Base-by-base conservation (phyloP, 208 protist species). In the Leishmania aethiopica region DNA sequence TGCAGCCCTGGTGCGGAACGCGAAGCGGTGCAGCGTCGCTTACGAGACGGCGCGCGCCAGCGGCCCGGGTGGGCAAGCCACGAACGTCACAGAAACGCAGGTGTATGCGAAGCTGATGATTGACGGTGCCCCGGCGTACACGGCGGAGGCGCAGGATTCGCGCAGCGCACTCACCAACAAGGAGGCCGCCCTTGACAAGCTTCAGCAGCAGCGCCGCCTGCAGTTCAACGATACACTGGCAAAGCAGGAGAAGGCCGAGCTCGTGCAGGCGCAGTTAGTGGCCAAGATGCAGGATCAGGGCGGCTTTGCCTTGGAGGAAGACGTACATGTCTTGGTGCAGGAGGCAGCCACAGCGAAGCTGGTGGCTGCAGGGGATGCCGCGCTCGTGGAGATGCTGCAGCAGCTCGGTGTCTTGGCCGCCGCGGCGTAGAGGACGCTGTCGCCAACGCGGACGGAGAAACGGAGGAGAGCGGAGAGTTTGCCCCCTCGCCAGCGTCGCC, bases 71-170 rank as follows among this genome's bases (percentile, higher is more conserved):
- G 96, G 96, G 53, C 96, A 98, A 83, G 94, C 96, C 6, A 89
- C 88, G 4, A 98, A 98, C 74, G 94, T 97, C 3, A 86, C 92
- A 0, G 94, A 98, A 85, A 98, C 94, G 22, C 96, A 97, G 79
- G 88, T 98, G 35, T 93, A 91, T 62, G 94, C 93, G n/a, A 92
- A 91, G 85, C 83, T 97, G 62, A 69, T 22, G 37, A 94, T 98
- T 74, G 94, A 98, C 81, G 94, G 94, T n/a, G 79, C 66, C 40
- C 7, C 75, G 15, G 89, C 92, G 47, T 96, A 88, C 88, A 90
- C 87, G 3, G 92, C 94, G 11, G 90, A 95, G 85, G 85, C 93
- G 19, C 96, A 98, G 78, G 93, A 98, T 86, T 96, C 93, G 6
- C 96, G 94, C 82, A 97, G 93, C 62, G 90, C 94, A 22, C 62